Percentiles rank a stretch among this genome's conserved stretches.
Evolutionary conservation across 257 asterid genomes (phyloP).

Genomic region (Solanum megistacrolobum): DNA sequence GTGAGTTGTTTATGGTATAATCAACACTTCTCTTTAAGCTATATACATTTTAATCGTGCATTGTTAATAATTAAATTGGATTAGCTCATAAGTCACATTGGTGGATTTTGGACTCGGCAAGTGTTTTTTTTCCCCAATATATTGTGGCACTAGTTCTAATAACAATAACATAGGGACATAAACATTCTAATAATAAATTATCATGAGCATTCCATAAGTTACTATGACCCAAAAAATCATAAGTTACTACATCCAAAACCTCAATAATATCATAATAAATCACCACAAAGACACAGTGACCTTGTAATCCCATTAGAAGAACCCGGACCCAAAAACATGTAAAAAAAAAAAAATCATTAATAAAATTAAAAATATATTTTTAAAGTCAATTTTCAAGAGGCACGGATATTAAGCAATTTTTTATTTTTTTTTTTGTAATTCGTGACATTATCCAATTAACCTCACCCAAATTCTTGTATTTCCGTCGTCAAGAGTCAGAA

Average conservation of each 20-base stretch:
- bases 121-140: neutral
- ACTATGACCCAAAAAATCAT: no score
- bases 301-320: neutral
- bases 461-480: neutral
- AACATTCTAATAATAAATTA: no score
- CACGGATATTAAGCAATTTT: neutral
- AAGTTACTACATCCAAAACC: no score
- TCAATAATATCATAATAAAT: no score
- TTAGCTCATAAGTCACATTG: neutral
- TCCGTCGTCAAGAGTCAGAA: neutral
- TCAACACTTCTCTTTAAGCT: neutral
- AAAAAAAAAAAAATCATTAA: no score
- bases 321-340: neutral
- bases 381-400: neutral
- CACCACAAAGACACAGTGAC: neutral
- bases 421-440: neutral
- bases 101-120: neutral
- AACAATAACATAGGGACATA: no score
- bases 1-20: neutral
- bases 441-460: neutral
- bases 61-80: neutral
- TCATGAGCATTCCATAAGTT: no score
- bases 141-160: no score
- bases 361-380: no score
- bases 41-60: no score